Evolutionary conservation across 768 basidiomycete species (phyloP), one percentile per base, ranked within the genome.

Genomic region (Lactifluus rugatus): DNA sequence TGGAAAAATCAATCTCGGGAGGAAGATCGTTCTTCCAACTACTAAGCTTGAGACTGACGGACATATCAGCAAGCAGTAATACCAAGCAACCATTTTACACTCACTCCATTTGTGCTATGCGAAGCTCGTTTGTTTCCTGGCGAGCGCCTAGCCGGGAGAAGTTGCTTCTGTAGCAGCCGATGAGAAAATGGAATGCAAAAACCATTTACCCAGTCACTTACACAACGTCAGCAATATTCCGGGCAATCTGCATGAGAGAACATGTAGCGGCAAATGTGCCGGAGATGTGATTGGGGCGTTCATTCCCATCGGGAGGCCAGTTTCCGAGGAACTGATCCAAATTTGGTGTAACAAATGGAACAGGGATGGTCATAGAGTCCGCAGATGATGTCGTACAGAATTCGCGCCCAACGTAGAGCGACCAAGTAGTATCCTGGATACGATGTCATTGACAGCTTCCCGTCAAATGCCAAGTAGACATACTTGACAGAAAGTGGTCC

Each of bases 401-500:
- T 52, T 83, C 81, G 19, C 83, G 75, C 8, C 83, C 83, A n/a
- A 83, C 81, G 51, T 83, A 83, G 0, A 84, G 71, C 1, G 80
- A 81, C 83, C 83, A 84, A 52, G 80, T 82, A 5, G 81, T 78
- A 54, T 84, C 82, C 76, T 81, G 50, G 8, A 55, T 23, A 3
- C 6, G 16, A 28, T 14, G 28, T 42, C n/a, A 54, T 36, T 26
- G 26, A 28, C 7, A 23, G n/a, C 45, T 13, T 48, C 23, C 25
- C 11, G 21, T 39, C 47, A 48, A n/a, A 48, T 11, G 28, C 23
- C 9, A 31, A 39, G 26, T 11, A n/a, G 16, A 49, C 67, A 13
- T 58, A 78, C 80, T 68, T 81, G 80, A 41, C 75, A 71, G 67
- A 80, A 82, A 4, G 76, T 80, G 8, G 77, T 76, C 81, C 81